These are phyloP conservation scores for Senecio squalidus DNA, from an alignment of 140 eudicot genomes.

Conservation along the genomic window DNA sequence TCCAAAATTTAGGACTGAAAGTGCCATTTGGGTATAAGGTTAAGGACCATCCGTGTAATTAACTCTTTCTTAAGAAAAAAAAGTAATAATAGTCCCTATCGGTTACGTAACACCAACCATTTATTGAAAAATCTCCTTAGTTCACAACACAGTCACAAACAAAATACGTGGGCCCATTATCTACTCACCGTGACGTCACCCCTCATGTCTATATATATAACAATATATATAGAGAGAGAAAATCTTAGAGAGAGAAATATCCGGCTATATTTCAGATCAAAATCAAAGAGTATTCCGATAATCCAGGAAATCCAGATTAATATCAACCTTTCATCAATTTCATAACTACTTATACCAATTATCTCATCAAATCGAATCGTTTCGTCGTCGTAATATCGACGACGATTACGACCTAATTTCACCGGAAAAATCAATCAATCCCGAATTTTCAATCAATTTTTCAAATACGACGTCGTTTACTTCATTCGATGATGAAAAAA, in stretches of 20 bases:
- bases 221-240: background rate
- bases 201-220: background rate
- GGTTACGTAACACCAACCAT: conserved; percentile 15
- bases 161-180: conserved; percentile 5
- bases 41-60: no score
- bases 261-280: conserved; percentile 13
- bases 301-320: conserved; percentile 19
- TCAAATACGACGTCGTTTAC: background rate
- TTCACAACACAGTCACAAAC: background rate
- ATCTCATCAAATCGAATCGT: background rate
- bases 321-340: conserved; percentile 18
- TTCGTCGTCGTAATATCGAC: background rate
- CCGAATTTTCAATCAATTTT: background rate
- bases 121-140: no score
- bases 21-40: no score
- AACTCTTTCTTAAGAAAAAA: no score
- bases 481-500: conserved; percentile 34
- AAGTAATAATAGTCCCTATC: no score
- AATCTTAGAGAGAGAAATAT: no score
- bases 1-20: no score
- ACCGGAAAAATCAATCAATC: no score
- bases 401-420: no score
- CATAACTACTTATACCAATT: background rate
- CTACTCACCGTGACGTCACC: conserved; percentile 5
- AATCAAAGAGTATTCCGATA: conserved; percentile 10